Percentiles rank a stretch among this genome's conserved stretches.
Conservation (phyloP, 2,329 filamentous ascomycete genomes). For the Colletotrichum lentis region DNA sequence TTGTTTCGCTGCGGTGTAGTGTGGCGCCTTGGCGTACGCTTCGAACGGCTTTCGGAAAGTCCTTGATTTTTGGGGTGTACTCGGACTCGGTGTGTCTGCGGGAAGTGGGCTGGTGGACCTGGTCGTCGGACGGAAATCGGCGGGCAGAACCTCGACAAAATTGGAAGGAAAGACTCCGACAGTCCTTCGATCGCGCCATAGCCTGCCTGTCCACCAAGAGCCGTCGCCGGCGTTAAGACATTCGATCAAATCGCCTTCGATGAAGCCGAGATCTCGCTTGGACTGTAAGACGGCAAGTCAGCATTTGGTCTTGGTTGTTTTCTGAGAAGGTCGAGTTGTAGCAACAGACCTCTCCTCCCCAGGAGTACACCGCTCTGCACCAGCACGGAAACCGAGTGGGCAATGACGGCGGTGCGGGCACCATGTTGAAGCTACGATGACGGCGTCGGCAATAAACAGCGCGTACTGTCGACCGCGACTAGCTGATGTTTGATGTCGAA, state of each 20-base stretch:
- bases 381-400: slow-evolving; percentile 88
- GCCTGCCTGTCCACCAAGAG: slow-evolving; percentile 95
- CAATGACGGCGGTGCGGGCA: slow-evolving; percentile 65
- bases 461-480: neutral
- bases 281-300: slow-evolving; percentile 60
- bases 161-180: slow-evolving; percentile 96
- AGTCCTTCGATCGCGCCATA: slow-evolving; percentile 88
- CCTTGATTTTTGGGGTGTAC: slow-evolving; percentile 66
- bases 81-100: slow-evolving; percentile 62
- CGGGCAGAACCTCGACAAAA: slow-evolving; percentile 89
- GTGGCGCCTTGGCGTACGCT: slow-evolving; percentile 71
- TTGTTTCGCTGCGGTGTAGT: slow-evolving; percentile 70
- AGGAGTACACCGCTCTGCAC: slow-evolving; percentile 91
- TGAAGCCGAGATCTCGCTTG: slow-evolving; percentile 93
- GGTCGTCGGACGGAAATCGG: slow-evolving; percentile 80
- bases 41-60: slow-evolving; percentile 73
- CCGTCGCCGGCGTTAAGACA: slow-evolving; percentile 97
- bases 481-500: slow-evolving; percentile 4
- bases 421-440: slow-evolving; percentile 53
- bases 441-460: neutral
- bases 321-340: neutral
- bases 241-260: slow-evolving; percentile 97
- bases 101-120: slow-evolving; percentile 69
- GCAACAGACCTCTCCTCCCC: slow-evolving; percentile 78
- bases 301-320: slow-evolving; percentile 20